Percentiles rank a stretch among this genome's conserved stretches.
phyloP scores from a whole-genome alignment of 108 stramenopile genomes.

The Fragilaria radians region DNA sequence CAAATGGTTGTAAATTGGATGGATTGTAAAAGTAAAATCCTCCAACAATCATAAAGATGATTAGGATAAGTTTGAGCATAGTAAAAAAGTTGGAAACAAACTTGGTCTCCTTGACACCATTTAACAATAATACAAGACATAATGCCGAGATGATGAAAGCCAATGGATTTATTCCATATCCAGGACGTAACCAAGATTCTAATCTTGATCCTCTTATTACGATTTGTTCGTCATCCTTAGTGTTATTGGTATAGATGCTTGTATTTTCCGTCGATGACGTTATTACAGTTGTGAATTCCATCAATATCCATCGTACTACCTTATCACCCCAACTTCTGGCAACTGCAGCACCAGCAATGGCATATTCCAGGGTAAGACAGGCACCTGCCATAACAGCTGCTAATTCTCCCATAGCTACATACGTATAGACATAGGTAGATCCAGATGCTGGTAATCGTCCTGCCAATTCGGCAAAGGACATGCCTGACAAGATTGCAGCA shows the following conservation, averaged over 20 bases:
- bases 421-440: slow-evolving; percentile 71
- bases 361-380: slow-evolving; percentile 84
- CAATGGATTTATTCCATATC: slow-evolving; percentile 45
- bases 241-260: neutral
- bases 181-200: slow-evolving; percentile 24
- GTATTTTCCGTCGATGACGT: neutral
- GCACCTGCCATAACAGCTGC: slow-evolving; percentile 72
- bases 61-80: slow-evolving; percentile 64
- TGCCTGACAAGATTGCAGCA: slow-evolving; percentile 59
- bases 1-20: slow-evolving; percentile 53
- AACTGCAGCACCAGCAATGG: slow-evolving; percentile 74
- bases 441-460: slow-evolving; percentile 72
- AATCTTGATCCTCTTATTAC: no score
- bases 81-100: slow-evolving; percentile 79
- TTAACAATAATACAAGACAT: slow-evolving; percentile 41
- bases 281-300: slow-evolving; percentile 2
- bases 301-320: slow-evolving; percentile 59
- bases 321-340: slow-evolving; percentile 93
- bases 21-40: slow-evolving; percentile 57
- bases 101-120: slow-evolving; percentile 78
- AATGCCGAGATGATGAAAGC: slow-evolving; percentile 51
- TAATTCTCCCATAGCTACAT: slow-evolving; percentile 77
- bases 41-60: slow-evolving; percentile 78
- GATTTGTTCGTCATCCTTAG: neutral
- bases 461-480: slow-evolving; percentile 85